Base-by-base conservation (phyloP, 1,284 basidiomycete species). In the Paramarasmius palmivorus region DNA sequence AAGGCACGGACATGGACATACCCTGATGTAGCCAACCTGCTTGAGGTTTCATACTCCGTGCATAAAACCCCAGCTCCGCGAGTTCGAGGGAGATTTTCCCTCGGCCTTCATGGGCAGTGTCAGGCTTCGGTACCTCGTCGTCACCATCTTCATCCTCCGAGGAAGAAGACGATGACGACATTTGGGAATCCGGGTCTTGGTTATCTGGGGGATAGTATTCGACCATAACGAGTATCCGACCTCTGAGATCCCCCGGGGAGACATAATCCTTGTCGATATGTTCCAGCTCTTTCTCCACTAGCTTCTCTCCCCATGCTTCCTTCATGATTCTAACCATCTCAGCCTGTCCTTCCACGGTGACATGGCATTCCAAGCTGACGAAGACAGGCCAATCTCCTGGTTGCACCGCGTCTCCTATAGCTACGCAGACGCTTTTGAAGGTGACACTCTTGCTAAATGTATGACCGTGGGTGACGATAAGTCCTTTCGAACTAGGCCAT, bases 321-420 rank as follows among this genome's bases (percentile, higher is more conserved):
- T 73, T 68, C 76, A 88, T 78, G 49, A 83, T 76, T 32, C 68
- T 63, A n/a, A 85, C 80, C 22, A 88, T 66, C 53, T 83, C 73
- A 32, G 68, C 64, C 62, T 87, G 84, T 0, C 75, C 74, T 22
- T 70, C 69, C 0, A 74, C 63, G 3, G 70, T 70, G 40, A 86
- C 83, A 60, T 88, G 84, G 58, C 83, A 86, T 61, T 87, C 86
- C 9, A 88, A 69, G 47, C 80, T 83, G 37, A 87, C 75, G 49
- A 86, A 64, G n/a, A 87, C 71, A 2, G 84, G 84, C 79, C 79
- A 82, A 47, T 76, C 71, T 6, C 64, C 69, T 0, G 67, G 63
- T 2, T 64, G 57, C n/a, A 83, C 65, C 0, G 72, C 69, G 8
- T 73, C 64, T 0, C 73, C 75, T 47, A 85, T 83, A 0, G 81